Conservation (phyloP, 129 eudicot genomes). For the Logfia minima region DNA sequence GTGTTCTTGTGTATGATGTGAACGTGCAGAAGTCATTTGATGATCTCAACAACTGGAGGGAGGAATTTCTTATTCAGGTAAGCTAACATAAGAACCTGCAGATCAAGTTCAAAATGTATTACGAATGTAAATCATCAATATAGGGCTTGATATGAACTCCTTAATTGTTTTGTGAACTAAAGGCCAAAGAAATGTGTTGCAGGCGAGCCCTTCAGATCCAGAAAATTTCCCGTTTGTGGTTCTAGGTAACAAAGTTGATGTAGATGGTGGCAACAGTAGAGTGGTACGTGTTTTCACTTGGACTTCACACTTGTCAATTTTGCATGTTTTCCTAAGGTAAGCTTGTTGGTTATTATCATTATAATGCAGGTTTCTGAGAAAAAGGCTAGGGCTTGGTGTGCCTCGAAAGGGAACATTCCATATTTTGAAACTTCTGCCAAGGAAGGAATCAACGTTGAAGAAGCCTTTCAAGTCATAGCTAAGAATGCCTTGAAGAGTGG, state of each 20-base stretch:
- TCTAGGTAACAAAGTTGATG: constrained; percentile 88
- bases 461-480: constrained; percentile 93
- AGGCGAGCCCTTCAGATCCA: constrained; percentile 98
- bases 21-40: constrained; percentile 87
- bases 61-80: constrained; percentile 94
- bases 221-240: constrained; percentile 95
- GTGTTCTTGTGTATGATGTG: constrained; percentile 96
- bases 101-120: constrained; percentile 5
- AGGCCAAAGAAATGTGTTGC: constrained; percentile 39
- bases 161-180: constrained; percentile 20
- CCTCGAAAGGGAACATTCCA: constrained; percentile 93
- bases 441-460: constrained; percentile 94
- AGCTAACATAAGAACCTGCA: not conserved
- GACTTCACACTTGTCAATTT: not conserved
- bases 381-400: constrained; percentile 98
- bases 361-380: constrained; percentile 87
- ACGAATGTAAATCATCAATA: not conserved
- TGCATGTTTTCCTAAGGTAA: not conserved
- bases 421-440: constrained; percentile 98
- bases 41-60: constrained; percentile 89
- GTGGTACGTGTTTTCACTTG: constrained; percentile 53
- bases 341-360: not conserved
- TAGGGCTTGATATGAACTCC: not conserved
- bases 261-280: constrained; percentile 87
- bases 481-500: constrained; percentile 87